Evolutionary conservation across 768 basidiomycete genomes (phyloP).

Genomic region (Lentinula lateritia): DNA sequence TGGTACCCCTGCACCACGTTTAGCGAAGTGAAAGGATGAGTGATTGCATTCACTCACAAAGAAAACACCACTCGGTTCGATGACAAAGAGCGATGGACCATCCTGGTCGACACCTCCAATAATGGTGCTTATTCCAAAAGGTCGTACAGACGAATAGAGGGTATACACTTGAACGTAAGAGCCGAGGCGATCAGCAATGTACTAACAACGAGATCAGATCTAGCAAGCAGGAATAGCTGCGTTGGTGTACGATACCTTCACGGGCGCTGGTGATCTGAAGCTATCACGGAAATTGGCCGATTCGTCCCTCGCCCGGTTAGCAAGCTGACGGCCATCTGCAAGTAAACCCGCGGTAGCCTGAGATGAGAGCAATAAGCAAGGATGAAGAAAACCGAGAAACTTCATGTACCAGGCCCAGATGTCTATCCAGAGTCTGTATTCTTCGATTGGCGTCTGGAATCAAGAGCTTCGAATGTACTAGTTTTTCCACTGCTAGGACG

Average conservation of each 20-base stretch:
- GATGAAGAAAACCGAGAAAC: not conserved
- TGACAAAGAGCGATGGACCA: conserved; percentile 81
- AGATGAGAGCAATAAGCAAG: conserved; percentile 4
- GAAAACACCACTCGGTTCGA: conserved; percentile 93
- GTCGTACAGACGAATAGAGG: conserved; percentile 94
- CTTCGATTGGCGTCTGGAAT: conserved; percentile 90
- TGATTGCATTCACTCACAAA: conserved; percentile 47
- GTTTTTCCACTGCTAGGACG: conserved; percentile 95
- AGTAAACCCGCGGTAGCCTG: conserved; percentile 92
- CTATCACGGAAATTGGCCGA: conserved; percentile 65
- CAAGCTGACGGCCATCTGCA: conserved; percentile 88
- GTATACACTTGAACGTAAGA: conserved; percentile 95
- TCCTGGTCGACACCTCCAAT: conserved; percentile 84
- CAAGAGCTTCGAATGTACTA: conserved; percentile 92
- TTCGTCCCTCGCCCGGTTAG: conserved; percentile 81
- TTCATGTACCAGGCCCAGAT: conserved; percentile 78
- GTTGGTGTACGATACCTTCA: conserved; percentile 56
- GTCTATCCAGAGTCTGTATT: conserved; percentile 90
- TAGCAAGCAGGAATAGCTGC: not conserved
- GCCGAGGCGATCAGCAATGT: conserved; percentile 67
- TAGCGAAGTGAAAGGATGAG: not conserved
- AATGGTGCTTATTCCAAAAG: conserved; percentile 94
- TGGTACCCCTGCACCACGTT: conserved; percentile 70
- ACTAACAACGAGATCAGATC: conserved; percentile 15
- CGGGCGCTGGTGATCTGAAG: conserved; percentile 68